Evolutionary conservation across 2,329 filamentous ascomycete genomes (phyloP), one percentile per base, ranked within the genome.

Genomic region (Rugonectria rugulosa): DNA sequence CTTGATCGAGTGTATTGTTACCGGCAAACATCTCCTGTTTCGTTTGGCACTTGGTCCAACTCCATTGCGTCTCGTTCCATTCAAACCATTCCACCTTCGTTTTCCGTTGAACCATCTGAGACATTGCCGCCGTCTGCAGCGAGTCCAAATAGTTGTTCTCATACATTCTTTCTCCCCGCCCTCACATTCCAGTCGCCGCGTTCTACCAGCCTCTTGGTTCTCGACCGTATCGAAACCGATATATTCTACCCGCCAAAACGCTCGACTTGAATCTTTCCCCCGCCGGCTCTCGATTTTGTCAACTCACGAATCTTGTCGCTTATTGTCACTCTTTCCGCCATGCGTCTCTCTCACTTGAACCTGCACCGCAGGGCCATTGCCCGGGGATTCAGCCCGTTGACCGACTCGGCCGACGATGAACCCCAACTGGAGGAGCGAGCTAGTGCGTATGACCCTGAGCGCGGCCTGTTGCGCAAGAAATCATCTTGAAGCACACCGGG

Each of bases 311-410:
- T 31, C 36, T 24, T 31, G 24, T 19, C 19, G 20, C 19, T 24
- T 26, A 29, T 31, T 23, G 2, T 19, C 11, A 47, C 23, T 43
- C n/a, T 29, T 38, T 37, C 50, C 60, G 70, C 65, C n/a, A 73
- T 73, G 71, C 65, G 63, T 57, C 49, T 61, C 51, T 59, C 61
- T 46, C 71, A 72, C 49, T 26, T 63, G 41, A 68, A 66, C 51
- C 59, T 67, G 36, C 72, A 71, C 46, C 67, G 57, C 47, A 64
- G 62, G 53, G 63, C 21, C 59, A 64, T 23, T 55, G 73, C 21
- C 62, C 70, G 42, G 66, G 65, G n/a, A 62, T 70, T 40, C n/a
- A 68, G 66, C 26, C 63, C 66, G 31, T 62, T 68, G 20, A 57
- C 64, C 32, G 50, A 58, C 57, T 67, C 57, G 21, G 57, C 60